Base-by-base conservation (phyloP, 2,329 filamentous ascomycete genomes). In the Phoma sp. region DNA sequence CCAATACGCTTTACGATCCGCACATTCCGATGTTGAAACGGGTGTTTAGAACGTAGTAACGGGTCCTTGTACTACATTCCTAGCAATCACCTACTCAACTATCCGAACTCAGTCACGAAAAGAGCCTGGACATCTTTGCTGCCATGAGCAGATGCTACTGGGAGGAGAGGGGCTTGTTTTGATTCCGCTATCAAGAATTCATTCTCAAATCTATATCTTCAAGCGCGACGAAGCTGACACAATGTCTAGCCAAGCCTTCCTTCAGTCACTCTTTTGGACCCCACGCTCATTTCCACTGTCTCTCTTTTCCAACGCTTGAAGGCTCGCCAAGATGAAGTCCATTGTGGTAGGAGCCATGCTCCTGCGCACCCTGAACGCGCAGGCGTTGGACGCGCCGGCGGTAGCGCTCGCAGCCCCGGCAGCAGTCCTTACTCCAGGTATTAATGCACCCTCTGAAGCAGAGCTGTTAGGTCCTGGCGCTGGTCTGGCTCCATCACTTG, bases 191-290 rank as follows among this genome's bases (percentile, higher is more conserved):
- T 11, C 30, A 55, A 55, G 52, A 55, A 55, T 55, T 51, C 37
- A 42, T 25, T 5, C 32, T 29, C 37, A 22, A 25, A 22, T 45
- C 47, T 55, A 55, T 55, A 55, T 50, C 52, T 55, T 37, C 22
- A 47, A 47, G 29, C 32, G 29, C 33, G 18, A 25, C 37, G 46
- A 33, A 50, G 46, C 47, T 51, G 52, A 46, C 41, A 50, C 46
- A 55, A 51, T 55, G 52, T 55, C 52, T 55, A 55, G 52, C 46
- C 52, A 50, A 50, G 52, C 46, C 38, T 50, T 51, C 47, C 47
- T 51, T 47, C 52, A 55, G 52, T 55, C 52, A 38, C 47, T 55
- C 52, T 43, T 51, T 54, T 35, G 41, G 41, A 46, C 41, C 24
- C 23, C 46, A 55, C 47, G 38, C 52, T 55, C 52, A 42, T 55